phyloP scores from a whole-genome alignment of 75 land plant genomes.

The Picea sitchensis region DNA sequence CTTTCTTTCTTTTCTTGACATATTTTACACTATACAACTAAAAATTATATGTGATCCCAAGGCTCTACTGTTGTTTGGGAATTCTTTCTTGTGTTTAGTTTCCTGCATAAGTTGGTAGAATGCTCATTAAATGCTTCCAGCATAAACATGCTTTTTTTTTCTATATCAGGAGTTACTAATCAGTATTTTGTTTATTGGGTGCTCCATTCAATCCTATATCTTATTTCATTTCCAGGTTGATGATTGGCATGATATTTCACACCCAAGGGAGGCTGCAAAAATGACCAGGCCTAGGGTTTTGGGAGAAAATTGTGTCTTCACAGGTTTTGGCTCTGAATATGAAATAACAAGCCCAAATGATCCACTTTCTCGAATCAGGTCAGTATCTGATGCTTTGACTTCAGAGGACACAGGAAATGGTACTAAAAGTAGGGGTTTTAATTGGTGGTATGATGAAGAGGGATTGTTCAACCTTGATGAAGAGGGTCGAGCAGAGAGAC shows the following conservation, averaged over 20 bases:
- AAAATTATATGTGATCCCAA: not conserved
- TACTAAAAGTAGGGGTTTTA: too few relatives aligned
- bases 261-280: conserved; percentile 59
- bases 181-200: not conserved
- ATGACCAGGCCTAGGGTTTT: conserved; percentile 50
- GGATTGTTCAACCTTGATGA: too few relatives aligned
- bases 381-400: not conserved
- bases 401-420: too few relatives aligned
- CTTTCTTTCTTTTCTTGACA: too few relatives aligned
- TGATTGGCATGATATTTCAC: conserved; percentile 96
- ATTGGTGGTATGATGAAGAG: too few relatives aligned
- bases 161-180: not conserved
- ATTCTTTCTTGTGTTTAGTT: not conserved
- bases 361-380: conserved; percentile 40
- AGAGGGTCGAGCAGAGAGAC: too few relatives aligned
- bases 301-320: conserved; percentile 54
- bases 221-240: conserved; percentile 47
- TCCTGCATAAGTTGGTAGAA: not conserved
- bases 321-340: conserved; percentile 81
- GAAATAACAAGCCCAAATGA: conserved; percentile 55
- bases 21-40: too few relatives aligned
- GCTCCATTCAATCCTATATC: not conserved
- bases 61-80: not conserved
- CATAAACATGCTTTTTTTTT: not conserved
- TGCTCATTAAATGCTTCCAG: not conserved